Evolutionary conservation across 129 eudicot genomes (phyloP), one percentile per base, ranked within the genome.

Genomic region (Lonicera japonica): DNA sequence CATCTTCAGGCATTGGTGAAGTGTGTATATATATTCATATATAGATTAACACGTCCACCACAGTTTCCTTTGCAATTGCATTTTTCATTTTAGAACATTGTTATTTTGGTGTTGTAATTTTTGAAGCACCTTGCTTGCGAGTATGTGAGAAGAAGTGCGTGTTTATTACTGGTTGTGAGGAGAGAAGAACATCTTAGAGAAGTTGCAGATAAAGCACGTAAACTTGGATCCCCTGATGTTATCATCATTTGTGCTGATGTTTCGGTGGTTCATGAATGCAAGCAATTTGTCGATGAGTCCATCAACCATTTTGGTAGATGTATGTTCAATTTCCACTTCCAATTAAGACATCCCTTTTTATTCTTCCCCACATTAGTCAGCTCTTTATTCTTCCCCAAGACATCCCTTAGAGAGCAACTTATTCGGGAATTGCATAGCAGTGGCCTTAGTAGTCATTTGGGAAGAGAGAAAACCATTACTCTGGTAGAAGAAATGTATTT

Each of bases 261-360:
- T 57, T 79, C 95, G 3, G 72, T 74, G 16, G 61, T 69, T 22
- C 76, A 71, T 4, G 90, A 86, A 0, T 86, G 87, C 41, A 72
- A 68, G 17, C 64, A 39, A 13, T 19, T 82, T 18, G 58, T 86
- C 55, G 78, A 82, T 56, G 48, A 66, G 21, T 64, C 90, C 14
- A 68, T 86, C n/a, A 58, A 66, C 21, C 82, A 74, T 78, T 80
- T 82, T 13, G 89, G 84, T n/a, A n/a, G n/a, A n/a, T n/a, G n/a
- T n/a, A n/a, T n/a, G n/a, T n/a, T n/a, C n/a, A n/a, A n/a, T n/a
- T n/a, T n/a, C n/a, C n/a, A n/a, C n/a, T n/a, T n/a, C n/a, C n/a
- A n/a, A n/a, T n/a, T n/a, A n/a, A n/a, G n/a, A n/a, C n/a, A n/a
- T n/a, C n/a, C n/a, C n/a, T n/a, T n/a, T n/a, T n/a, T n/a, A n/a